Evolutionary conservation across 2,329 filamentous ascomycete genomes (phyloP), one percentile per base, ranked within the genome.

Genomic region (Pseudogymnoascus sp.): DNA sequence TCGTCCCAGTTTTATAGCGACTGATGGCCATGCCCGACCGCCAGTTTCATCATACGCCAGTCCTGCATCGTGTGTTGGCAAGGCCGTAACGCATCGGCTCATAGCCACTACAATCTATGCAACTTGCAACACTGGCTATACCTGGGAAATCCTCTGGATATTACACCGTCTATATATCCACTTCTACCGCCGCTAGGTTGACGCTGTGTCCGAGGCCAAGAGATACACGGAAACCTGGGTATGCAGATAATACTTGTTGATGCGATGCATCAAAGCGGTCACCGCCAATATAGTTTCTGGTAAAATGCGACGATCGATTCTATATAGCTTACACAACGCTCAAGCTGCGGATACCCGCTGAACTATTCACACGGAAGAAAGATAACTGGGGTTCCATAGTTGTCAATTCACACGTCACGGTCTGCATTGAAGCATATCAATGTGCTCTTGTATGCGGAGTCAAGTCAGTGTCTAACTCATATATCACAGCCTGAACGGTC

Each of bases 21-120:
- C 35, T 19, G 50, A 60, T 37, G 61, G 33, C 38, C 42, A 60
- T 60, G 38, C 44, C 26, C 31, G 26, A 35, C 26, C 19, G 53
- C 31, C 44, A 26, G 33, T 63, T 59, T 21, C 33, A 46, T 29
- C 33, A 60, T 60, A 59, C 62, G 56, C 59, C 59, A 63, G 40
- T 63, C 33, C 62, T 62, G 62, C 62, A 63, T 29, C n/a, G 40
- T 63, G 62, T 62, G 62, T 62, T 63, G 62, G 62, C 62, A 63
- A 53, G 29, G 46, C 42, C 59, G 42, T 31, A 37, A 60, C 29
- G 61, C 61, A 31, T 21, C 61, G 31, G 26, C 21, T 60, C 61
- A 23, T 19, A 26, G 42, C 46, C 44, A 35, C 33, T 37, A 37
- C 29, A 33, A 56, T 63, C 33, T 29, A 31, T 35, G n/a, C 61